These are phyloP conservation scores for Cymbidium sinense DNA, from an alignment of 106 monocot genomes.

Conservation along the genomic window DNA sequence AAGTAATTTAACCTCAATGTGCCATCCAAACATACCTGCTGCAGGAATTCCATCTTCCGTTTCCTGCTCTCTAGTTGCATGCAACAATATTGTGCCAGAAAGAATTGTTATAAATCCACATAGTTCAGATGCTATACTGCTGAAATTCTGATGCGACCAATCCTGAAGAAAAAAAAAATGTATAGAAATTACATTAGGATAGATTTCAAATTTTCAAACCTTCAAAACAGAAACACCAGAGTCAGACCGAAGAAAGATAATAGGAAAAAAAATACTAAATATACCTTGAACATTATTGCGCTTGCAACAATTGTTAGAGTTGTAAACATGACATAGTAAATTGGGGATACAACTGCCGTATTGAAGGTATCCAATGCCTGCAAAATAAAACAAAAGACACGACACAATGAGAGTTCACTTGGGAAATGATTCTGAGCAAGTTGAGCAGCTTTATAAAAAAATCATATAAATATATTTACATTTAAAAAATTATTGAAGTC, in stretches of 20 bases:
- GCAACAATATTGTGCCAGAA: constrained; percentile 61
- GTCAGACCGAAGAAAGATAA: not conserved
- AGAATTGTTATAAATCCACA: constrained; percentile 72
- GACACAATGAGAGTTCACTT: not conserved
- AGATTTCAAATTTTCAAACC: not conserved
- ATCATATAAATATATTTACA: no score
- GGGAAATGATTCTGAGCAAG: not conserved
- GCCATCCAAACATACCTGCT: not conserved
- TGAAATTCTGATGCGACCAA: constrained; percentile 57
- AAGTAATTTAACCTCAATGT: not conserved
- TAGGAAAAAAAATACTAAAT: not conserved
- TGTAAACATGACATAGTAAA: constrained; percentile 93
- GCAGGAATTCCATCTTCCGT: not conserved
- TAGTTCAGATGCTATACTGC: constrained; percentile 53
- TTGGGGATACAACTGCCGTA: constrained; percentile 84
- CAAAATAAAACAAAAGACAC: constrained; percentile 12
- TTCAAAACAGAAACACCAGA: not conserved
- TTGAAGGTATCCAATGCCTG: constrained; percentile 96
- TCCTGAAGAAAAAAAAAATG: constrained; percentile 33
- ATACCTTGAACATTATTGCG: constrained; percentile 95
- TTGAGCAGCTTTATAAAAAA: no score
- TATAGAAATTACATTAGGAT: not conserved
- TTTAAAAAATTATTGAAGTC: no score
- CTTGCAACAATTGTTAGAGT: constrained; percentile 83
- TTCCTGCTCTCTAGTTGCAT: constrained; percentile 57